Conservation (phyloP, 2,329 filamentous ascomycete species). For the Tetracladium maxilliforme region DNA sequence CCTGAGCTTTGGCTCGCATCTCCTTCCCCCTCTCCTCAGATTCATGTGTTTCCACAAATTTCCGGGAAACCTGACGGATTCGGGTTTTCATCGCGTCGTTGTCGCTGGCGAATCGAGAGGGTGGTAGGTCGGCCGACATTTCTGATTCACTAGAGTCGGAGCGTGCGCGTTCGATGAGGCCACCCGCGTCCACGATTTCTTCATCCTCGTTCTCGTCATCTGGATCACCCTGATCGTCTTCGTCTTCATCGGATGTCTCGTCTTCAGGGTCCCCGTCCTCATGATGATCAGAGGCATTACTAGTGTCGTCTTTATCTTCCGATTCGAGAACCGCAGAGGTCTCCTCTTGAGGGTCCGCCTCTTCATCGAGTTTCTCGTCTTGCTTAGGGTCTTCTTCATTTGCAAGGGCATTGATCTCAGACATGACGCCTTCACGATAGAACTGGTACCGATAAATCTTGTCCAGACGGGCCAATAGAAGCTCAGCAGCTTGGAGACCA, state of each 20-base stretch:
- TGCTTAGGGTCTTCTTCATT: conserved; percentile 27
- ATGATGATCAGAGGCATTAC: conserved; percentile 17
- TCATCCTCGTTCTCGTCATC: conserved; percentile 31
- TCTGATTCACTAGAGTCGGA: conserved; percentile 53
- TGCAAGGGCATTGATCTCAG: conserved; percentile 75
- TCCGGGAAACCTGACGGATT: conserved; percentile 64
- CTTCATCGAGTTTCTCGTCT: conserved; percentile 36
- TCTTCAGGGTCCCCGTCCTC: conserved; percentile 26
- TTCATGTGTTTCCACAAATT: conserved; percentile 74
- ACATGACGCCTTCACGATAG: conserved; percentile 89
- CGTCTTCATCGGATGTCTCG: conserved; percentile 35
- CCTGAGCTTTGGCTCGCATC: conserved; percentile 65
- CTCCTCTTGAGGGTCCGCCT: conserved; percentile 27
- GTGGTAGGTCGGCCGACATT: conserved; percentile 43
- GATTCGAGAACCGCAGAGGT: conserved; percentile 30
- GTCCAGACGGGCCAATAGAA: conserved; percentile 72
- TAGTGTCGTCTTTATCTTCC: conserved; percentile 22
- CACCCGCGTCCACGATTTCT: too few relatives aligned
- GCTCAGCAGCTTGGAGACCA: conserved; percentile 77
- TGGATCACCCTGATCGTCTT: conserved; percentile 25
- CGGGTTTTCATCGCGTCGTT: conserved; percentile 49
- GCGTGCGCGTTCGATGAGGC: too few relatives aligned
- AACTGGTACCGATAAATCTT: conserved; percentile 91
- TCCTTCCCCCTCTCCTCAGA: conserved; percentile 54
- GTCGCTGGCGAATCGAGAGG: conserved; percentile 30